Evolutionary conservation across 23 red algal genomes (phyloP).

Genomic region (Cyanidiococcus yangmingshanensis): DNA sequence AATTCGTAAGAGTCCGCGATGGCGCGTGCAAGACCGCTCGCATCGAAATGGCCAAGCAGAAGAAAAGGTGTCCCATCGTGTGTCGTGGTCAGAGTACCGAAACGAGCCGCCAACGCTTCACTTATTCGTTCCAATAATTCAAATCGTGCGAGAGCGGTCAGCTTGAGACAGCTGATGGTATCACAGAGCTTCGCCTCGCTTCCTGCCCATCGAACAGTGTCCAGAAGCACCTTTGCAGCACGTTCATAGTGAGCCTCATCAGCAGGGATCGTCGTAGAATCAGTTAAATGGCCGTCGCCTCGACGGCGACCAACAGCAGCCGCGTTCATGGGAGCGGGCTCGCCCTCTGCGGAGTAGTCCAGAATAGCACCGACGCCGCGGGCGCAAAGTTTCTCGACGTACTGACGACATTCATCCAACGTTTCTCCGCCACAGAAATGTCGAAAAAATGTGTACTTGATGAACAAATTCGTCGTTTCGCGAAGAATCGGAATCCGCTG

Average conservation of each 20-base stretch:
- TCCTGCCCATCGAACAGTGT: conserved; percentile 2
- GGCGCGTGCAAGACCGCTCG: background rate
- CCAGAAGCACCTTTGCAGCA: background rate
- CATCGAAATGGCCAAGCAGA: background rate
- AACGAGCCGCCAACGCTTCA: background rate
- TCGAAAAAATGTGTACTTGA: conserved; percentile 34
- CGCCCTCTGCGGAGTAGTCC: conserved; percentile 29
- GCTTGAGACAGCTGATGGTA: conserved; percentile 7
- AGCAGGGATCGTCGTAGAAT: background rate
- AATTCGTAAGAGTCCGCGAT: conserved; percentile 10
- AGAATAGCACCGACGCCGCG: conserved; percentile 28
- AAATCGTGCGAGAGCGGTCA: conserved; percentile 1
- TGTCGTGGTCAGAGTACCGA: background rate
- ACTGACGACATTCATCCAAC: conserved; percentile 9
- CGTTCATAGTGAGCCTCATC: background rate
- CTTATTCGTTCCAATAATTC: background rate
- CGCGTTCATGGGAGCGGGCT: conserved; percentile 1
- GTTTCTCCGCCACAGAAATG: conserved; percentile 37
- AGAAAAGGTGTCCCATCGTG: conserved; percentile 12
- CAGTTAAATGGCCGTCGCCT: background rate
- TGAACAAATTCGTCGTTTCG: conserved; percentile 13
- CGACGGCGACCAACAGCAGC: background rate
- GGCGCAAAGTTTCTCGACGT: conserved; percentile 16
- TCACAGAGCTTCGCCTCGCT: background rate
- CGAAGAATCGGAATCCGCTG: conserved; percentile 23